Percentiles rank a stretch among this genome's conserved stretches.
These are phyloP conservation scores for Colletotrichum melonis DNA, from an alignment of 2,329 filamentous ascomycete species.

Conservation along the genomic window DNA sequence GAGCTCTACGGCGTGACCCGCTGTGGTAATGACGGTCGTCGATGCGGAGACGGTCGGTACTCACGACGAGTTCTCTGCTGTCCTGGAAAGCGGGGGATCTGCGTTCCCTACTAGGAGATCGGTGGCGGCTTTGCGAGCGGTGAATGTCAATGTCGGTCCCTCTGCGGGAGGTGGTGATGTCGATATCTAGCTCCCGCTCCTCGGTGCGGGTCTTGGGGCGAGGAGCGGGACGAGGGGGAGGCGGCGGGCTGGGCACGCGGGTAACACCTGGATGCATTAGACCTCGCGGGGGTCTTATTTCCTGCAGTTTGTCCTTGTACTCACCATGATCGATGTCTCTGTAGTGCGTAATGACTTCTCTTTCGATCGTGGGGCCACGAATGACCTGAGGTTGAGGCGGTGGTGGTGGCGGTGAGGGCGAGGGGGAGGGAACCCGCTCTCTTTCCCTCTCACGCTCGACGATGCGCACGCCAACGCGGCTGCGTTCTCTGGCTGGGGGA, in stretches of 20 bases:
- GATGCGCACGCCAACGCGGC: constrained; percentile 49
- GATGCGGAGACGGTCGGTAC: constrained; percentile 60
- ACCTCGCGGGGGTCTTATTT: background rate
- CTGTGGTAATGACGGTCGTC: constrained; percentile 53
- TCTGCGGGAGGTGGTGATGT: constrained; percentile 66
- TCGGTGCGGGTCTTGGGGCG: constrained; percentile 54
- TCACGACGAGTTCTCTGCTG: constrained; percentile 73
- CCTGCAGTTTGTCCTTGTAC: constrained; percentile 41
- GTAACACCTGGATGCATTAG: constrained; percentile 55
- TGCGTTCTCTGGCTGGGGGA: constrained; percentile 32
- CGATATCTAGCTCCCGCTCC: constrained; percentile 70
- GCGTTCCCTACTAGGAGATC: constrained; percentile 53
- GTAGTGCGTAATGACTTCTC: constrained; percentile 91
- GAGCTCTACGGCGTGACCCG: constrained; percentile 59
- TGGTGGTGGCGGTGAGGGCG: constrained; percentile 64
- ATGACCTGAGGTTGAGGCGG: constrained; percentile 74
- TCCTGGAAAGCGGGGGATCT: constrained; percentile 51
- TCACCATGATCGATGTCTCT: constrained; percentile 87
- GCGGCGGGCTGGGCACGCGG: constrained; percentile 58
- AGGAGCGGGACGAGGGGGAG: constrained; percentile 61
- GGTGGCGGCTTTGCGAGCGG: constrained; percentile 47
- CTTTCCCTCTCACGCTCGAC: constrained; percentile 57
- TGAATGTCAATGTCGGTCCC: constrained; percentile 70
- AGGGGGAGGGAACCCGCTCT: constrained; percentile 57
- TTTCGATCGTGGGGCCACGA: constrained; percentile 82